Evolutionary conservation across 805 yeast genomes (phyloP).

Genomic region (Suhomyces prunicola): DNA sequence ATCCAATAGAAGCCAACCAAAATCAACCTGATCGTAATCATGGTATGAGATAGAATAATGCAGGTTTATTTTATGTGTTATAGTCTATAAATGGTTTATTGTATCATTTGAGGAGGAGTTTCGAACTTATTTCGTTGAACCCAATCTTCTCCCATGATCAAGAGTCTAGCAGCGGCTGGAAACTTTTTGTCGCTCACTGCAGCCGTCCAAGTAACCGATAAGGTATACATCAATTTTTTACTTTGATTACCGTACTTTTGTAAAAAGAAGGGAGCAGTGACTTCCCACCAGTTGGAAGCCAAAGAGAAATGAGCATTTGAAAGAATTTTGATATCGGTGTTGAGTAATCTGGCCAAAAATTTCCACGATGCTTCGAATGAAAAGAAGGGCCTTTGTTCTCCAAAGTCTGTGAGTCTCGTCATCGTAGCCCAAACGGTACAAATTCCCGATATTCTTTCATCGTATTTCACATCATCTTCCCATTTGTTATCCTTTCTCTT

Average conservation of each 20-base stretch:
- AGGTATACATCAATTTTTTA: conserved; percentile 49
- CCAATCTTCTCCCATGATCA: conserved; percentile 83
- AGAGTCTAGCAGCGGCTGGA: conserved; percentile 77
- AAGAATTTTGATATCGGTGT: conserved; percentile 48
- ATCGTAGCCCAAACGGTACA: conserved; percentile 75
- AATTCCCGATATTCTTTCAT: conserved; percentile 86
- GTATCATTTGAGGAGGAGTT: conserved; percentile 39
- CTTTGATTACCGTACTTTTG: conserved; percentile 68
- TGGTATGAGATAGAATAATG: neutral
- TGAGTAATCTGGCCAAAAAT: conserved; percentile 68
- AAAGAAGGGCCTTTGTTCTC: conserved; percentile 26
- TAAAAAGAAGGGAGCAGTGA: conserved; percentile 57
- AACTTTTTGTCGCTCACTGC: conserved; percentile 48
- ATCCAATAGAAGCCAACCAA: too few relatives aligned
- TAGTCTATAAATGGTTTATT: neutral
- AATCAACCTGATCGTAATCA: too few relatives aligned
- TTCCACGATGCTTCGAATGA: conserved; percentile 53
- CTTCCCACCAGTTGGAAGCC: conserved; percentile 90
- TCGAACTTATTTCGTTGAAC: conserved; percentile 42
- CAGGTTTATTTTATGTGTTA: neutral
- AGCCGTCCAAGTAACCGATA: conserved; percentile 53
- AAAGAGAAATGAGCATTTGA: conserved; percentile 69
- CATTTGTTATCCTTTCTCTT: conserved; percentile 53
- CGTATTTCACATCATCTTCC: conserved; percentile 66
- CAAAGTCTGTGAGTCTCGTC: conserved; percentile 40